A percentile compares a stretch with the other conserved stretches of the same genome.
Evolutionary conservation across 176 grass and related monocot genomes (phyloP).

Genomic region (Ensete glaucum): DNA sequence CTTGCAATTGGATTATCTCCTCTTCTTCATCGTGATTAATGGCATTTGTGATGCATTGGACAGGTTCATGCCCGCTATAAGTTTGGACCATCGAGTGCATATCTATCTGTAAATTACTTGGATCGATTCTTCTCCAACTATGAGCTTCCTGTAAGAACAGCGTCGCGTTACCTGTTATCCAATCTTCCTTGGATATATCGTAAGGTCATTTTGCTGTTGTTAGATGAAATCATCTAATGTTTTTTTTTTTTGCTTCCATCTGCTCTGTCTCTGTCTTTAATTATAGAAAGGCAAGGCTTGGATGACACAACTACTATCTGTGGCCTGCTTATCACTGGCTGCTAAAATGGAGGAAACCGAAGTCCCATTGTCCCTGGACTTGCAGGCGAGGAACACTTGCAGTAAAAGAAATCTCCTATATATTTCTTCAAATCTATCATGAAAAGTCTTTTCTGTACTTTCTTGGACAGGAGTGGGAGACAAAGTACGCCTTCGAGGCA

Average conservation of each 20-base stretch:
- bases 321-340: slow-evolving; percentile 84
- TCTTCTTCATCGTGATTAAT: not conserved
- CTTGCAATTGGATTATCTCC: too few species aligned
- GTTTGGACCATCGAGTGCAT: slow-evolving; percentile 73
- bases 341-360: slow-evolving; percentile 87
- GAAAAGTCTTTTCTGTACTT: slow-evolving; percentile 1
- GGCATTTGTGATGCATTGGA: slow-evolving; percentile 34
- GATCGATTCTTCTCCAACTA: slow-evolving; percentile 81
- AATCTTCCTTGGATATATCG: not conserved
- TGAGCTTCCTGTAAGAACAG: slow-evolving; percentile 76
- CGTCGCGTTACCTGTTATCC: not conserved
- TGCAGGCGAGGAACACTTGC: slow-evolving; percentile 48
- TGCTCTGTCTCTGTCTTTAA: not conserved
- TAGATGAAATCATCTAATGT: slow-evolving; percentile 1
- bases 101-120: slow-evolving; percentile 82
- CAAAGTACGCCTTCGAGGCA: slow-evolving; percentile 50
- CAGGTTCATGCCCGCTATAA: slow-evolving; percentile 64
- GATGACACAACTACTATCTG: slow-evolving; percentile 74
- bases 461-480: slow-evolving; percentile 38
- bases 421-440: slow-evolving; percentile 12
- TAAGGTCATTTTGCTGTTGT: not conserved
- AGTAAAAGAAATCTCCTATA: not conserved
- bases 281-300: slow-evolving; percentile 57
- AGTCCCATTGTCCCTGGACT: slow-evolving; percentile 55
- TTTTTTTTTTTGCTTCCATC: not conserved